Evolutionary conservation across 2,329 filamentous ascomycete species (phyloP).

Genomic region (Colletotrichum theobromicola): DNA sequence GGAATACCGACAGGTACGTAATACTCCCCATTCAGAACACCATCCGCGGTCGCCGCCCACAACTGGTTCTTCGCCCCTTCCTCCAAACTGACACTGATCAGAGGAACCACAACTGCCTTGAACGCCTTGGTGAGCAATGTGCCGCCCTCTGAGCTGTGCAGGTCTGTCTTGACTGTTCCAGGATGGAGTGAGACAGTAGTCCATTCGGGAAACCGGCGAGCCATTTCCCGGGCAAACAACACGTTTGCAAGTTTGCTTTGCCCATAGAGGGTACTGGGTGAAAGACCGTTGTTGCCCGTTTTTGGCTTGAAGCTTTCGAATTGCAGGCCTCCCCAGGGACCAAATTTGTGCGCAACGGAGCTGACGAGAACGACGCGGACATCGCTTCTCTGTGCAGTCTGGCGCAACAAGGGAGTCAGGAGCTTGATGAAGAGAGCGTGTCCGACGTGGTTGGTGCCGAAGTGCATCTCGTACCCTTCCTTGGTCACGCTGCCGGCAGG

Average conservation of each 20-base stretch:
- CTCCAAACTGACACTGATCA: constrained; percentile 2
- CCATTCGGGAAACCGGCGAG: constrained; percentile 44
- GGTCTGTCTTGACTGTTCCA: constrained; percentile 38
- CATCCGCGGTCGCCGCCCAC: constrained; percentile 33
- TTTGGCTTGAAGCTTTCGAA: constrained; percentile 29
- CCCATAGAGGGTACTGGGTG: constrained; percentile 47
- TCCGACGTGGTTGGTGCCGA: constrained; percentile 39
- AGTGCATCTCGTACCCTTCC: constrained; percentile 40
- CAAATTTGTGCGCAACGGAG: constrained; percentile 24
- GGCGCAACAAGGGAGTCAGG: constrained; percentile 31
- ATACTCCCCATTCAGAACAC: constrained; percentile 31
- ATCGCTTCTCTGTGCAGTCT: constrained; percentile 22
- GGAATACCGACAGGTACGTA: constrained; percentile 35
- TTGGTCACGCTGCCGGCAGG: constrained; percentile 27
- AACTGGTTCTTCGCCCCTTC: constrained; percentile 33
- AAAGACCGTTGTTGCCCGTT: constrained; percentile 28
- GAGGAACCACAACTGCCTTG: not conserved
- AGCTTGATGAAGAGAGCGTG: constrained; percentile 36
- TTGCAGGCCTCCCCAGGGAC: constrained; percentile 24
- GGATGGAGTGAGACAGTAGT: constrained; percentile 54
- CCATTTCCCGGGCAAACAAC: constrained; percentile 49
- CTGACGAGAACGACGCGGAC: constrained; percentile 31
- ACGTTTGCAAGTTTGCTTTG: constrained; percentile 58
- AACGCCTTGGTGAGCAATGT: not conserved
- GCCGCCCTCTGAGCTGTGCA: not conserved